Base-by-base conservation (phyloP, 495 filamentous ascomycete species). In the Pyronema domesticum region DNA sequence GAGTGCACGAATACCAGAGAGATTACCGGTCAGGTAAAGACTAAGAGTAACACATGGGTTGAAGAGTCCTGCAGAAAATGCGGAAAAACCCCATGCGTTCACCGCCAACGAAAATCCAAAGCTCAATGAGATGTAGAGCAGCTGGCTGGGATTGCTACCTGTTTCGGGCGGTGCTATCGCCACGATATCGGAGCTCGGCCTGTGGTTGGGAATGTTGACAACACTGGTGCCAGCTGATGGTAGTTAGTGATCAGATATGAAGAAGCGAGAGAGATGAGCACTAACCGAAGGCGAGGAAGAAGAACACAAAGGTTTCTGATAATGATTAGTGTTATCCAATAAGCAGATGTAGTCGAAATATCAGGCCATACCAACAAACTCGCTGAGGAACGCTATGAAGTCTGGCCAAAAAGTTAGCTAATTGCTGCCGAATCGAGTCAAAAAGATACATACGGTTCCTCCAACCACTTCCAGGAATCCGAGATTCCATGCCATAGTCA, bases 71-170 rank as follows among this genome's bases (percentile, higher is more conserved):
- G 80, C 79, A 45, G 70, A 74, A 74, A 53, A 83, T 76, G 10
- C 79, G 71, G 65, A 78, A 83, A 82, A 81, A 6, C 77, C 69
- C 80, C 80, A 83, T 2, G 74, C 76, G 53, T 79, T 82, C 49
- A 80, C 76, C n/a, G 74, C 70, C 10, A 83, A 68, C 5, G 77
- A 79, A 60, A 82, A 81, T 19, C 78, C 77, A 61, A 82, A 80
- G 14, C 67, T 66, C 15, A 80, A 54, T 7, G 70, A 66, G 57
- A 78, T 76, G 67, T 74, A 80, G 15, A 76, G 60, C n/a, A 75
- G 65, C 9, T 62, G 58, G 35, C 61, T 57, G 53, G 65, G 57
- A 55, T 65, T 61, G 33, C 56, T 65, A 7, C 57, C 65, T 33
- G 68, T 60, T 57, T 66, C 67, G 10, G 61, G 55, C 13, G 62